phyloP scores from a whole-genome alignment of 2,329 filamentous ascomycete genomes.

The Aureobasidium uvarum region DNA sequence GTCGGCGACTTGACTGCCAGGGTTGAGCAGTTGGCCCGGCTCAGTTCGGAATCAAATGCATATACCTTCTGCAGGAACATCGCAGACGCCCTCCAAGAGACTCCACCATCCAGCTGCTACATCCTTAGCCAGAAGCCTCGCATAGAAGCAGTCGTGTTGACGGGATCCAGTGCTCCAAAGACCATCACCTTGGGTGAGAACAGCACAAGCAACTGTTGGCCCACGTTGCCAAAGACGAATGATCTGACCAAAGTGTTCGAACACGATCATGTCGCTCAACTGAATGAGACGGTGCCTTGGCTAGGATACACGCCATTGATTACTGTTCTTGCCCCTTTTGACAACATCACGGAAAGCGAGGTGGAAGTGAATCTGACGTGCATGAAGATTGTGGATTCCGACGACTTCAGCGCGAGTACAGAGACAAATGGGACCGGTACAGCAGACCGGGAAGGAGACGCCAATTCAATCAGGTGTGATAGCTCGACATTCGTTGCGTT shows the following conservation, averaged over 20 bases:
- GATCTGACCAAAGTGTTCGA: background rate
- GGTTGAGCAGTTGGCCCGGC: background rate
- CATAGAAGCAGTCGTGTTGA: background rate
- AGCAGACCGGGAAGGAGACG: background rate
- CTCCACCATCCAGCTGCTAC: background rate
- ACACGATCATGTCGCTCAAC: background rate
- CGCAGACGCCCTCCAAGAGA: background rate
- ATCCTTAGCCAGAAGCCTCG: background rate
- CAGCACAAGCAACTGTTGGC: background rate
- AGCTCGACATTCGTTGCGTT: background rate
- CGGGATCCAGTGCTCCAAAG: background rate
- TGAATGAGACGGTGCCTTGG: background rate
- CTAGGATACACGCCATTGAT: background rate
- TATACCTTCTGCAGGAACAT: background rate
- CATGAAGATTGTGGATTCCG: slow-evolving; percentile 1
- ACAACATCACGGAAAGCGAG: background rate
- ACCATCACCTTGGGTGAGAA: background rate
- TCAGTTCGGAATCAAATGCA: background rate
- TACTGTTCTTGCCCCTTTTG: background rate
- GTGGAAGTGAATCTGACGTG: background rate
- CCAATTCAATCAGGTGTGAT: background rate
- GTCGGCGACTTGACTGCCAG: background rate
- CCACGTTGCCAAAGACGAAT: background rate
- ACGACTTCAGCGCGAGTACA: background rate
- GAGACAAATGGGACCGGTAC: background rate